These are phyloP conservation scores for Fusarium pseudocircinatum DNA, from an alignment of 2,329 filamentous ascomycete genomes.

Conservation along the genomic window DNA sequence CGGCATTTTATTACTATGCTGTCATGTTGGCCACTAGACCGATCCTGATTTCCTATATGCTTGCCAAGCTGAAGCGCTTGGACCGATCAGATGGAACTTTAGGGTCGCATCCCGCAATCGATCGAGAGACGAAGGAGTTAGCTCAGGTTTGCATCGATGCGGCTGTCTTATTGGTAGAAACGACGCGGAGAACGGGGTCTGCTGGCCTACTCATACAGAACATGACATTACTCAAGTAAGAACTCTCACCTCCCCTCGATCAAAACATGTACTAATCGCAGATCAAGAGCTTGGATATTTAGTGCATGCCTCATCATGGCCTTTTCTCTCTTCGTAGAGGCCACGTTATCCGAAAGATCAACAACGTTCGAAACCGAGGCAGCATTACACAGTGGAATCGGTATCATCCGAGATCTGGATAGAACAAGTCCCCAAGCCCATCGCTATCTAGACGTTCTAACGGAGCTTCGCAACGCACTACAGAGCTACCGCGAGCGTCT, in stretches of 20 bases:
- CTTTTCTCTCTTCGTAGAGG: not conserved
- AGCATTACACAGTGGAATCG: not conserved
- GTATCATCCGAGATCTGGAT: not conserved
- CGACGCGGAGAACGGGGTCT: not conserved
- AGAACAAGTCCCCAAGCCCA: not conserved
- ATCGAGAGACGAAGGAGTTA: not conserved
- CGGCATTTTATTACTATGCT: not conserved
- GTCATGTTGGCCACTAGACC: conserved; percentile 1
- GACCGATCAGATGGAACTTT: not conserved
- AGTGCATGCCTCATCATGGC: not conserved
- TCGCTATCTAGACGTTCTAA: not conserved
- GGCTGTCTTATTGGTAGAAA: not conserved
- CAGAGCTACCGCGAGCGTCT: not conserved
- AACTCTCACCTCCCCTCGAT: accelerated
- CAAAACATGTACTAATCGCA: accelerated
- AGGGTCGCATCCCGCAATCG: too few species aligned
- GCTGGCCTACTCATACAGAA: not conserved
- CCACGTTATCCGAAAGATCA: not conserved
- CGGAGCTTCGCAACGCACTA: not conserved
- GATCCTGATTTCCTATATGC: not conserved
- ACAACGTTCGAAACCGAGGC: not conserved
- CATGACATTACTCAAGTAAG: not conserved
- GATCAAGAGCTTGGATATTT: not conserved
- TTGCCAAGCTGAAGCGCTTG: not conserved
- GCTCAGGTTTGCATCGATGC: not conserved